Evolutionary conservation across 1,284 basidiomycete genomes (phyloP), one percentile per base, ranked within the genome.

Genomic region (Polyporus tsugae): DNA sequence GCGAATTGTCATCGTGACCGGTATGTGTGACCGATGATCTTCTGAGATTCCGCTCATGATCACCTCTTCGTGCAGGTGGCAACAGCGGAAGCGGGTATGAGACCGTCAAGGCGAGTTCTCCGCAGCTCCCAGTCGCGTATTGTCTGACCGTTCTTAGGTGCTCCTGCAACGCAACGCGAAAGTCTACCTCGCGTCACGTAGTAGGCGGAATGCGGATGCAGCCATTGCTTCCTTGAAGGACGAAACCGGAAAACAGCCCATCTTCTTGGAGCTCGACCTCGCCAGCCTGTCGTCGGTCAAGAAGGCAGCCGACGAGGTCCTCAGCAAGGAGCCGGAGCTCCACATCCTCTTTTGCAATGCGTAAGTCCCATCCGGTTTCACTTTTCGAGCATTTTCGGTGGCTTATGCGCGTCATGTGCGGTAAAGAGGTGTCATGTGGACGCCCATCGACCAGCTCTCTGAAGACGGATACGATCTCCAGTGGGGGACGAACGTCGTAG

Each of bases 281-380:
- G 77, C 82, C 9, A 82, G 84, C 74, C 77, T 89, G 15, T 72
- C 71, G 0, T 80, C 80, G 3, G 80, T 88, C 4, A 80, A 81
- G 33, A 73, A 73, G 35, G 80, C 83, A 1, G 87, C 84, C 0
- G 76, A 82, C 13, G 81, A 84, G 65, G 84, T 86, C 64, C 63
- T 66, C 11, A 44, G 81, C 69, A 83, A 85, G 68, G 88, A 89
- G 71, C 75, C 66, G 0, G 76, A 82, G 62, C 78, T 89, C 9
- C 82, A 89, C 70, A 78, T 86, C 17, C 78, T 89, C 9, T 85
- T 85, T 72, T 87, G 88, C 74, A 87, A 87, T 66, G 86, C 82
- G 84, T 87, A 62, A 65, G 82, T 75, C 46, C 46, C 22, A 1
- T 6, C 11, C 9, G 11, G 11, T 5, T 25, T 11, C 22, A 17